Evolutionary conservation across 129 eudicot genomes (phyloP), one percentile per base, ranked within the genome.

Genomic region (Lonicera japonica): DNA sequence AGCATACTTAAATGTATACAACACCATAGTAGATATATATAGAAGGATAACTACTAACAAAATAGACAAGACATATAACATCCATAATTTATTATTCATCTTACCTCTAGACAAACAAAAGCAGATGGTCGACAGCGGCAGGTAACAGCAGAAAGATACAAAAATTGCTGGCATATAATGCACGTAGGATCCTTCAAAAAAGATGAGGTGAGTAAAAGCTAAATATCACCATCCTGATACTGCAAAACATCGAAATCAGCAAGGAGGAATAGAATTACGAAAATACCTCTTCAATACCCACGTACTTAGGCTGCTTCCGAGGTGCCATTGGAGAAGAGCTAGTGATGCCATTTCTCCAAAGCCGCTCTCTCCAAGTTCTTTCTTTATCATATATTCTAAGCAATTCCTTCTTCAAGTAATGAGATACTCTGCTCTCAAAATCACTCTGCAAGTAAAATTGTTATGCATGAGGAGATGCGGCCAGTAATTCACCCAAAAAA

Each of bases 101-200:
- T 71, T 67, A 88, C 99, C 95, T 94, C 99, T n/a, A 94, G 86
- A 71, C 99, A 94, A 67, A 83, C 99, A 73, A 71, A 77, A 64
- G 86, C 81, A 58, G 87, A 70, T 75, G 95, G 92, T 63, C 96
- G 83, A 73, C 99, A 94, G 66, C 73, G 71, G 73, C 99, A 94
- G 75, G 80, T 83, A 72, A 88, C 89, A 58, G 96, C 95, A 21
- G 99, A 94, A 25, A 94, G 95, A 69, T 88, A 88, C 77, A 94
- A 79, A 53, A 74, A 74, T 66, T 88, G 99, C 67, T 83, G 96
- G 70, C 99, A 94, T 59, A 94, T 94, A 63, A 94, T 70, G 79
- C 99, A 94, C 18, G 88, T 75, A 18, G 96, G 87, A 52, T 94
- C 99, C 99, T 94, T 67, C 78, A 77, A 65, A 59, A 71, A 56